phyloP scores from a whole-genome alignment of 352 stramenopile species.

The Blastocystis sp. region DNA sequence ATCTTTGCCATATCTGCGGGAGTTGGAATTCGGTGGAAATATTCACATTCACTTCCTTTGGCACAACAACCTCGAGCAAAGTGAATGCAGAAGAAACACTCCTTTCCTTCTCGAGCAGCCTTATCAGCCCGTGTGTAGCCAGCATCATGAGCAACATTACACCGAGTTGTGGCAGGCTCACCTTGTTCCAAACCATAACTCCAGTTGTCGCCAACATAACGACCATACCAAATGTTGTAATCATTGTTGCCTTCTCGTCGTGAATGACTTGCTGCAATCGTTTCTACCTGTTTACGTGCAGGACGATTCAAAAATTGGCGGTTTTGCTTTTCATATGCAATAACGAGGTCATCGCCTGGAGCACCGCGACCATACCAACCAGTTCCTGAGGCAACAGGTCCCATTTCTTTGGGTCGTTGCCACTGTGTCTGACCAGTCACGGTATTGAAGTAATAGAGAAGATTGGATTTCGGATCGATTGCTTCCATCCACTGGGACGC shows the following conservation, averaged over 20 bases:
- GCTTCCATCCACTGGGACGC: constrained; percentile 75
- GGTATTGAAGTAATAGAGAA: constrained; percentile 87
- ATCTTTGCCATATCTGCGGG: constrained; percentile 64
- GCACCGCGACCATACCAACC: constrained; percentile 84
- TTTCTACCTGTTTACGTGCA: constrained; percentile 80
- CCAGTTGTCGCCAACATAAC: constrained; percentile 83
- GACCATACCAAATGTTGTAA: constrained; percentile 91
- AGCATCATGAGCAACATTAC: constrained; percentile 75
- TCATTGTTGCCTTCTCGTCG: constrained; percentile 79
- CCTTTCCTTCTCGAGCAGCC: constrained; percentile 71
- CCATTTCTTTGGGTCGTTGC: constrained; percentile 81
- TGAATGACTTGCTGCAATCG: constrained; percentile 75
- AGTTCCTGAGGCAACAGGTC: constrained; percentile 77
- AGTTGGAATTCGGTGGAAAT: constrained; percentile 78
- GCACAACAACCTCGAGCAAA: constrained; percentile 83
- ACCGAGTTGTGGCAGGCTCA: constrained; percentile 78
- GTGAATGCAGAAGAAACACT: constrained; percentile 81
- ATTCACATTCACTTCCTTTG: constrained; percentile 78
- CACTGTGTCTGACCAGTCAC: constrained; percentile 78
- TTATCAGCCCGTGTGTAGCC: constrained; percentile 82
- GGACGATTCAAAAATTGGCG: constrained; percentile 75
- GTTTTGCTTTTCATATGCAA: constrained; percentile 78
- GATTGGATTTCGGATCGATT: constrained; percentile 77
- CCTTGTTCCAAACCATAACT: constrained; percentile 71
- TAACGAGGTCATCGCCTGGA: constrained; percentile 71